These are phyloP conservation scores for Thymus quinquecostatus DNA, from an alignment of 257 asterid genomes.

Conservation along the genomic window DNA sequence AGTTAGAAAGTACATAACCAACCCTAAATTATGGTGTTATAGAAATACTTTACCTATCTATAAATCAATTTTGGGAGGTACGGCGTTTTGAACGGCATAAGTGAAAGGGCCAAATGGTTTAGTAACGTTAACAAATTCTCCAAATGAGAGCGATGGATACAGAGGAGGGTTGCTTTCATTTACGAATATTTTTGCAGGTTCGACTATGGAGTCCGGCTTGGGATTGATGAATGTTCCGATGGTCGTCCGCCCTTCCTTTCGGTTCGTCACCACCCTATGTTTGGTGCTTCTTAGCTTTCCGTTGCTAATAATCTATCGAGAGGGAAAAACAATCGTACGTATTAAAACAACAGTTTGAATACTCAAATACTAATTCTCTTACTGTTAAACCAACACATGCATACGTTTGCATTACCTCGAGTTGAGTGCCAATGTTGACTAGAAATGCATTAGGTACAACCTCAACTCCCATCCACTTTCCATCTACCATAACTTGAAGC, in stretches of 20 bases:
- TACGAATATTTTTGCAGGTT: constrained; percentile 44
- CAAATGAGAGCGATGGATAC: constrained; percentile 42
- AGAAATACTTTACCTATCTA: too few species aligned
- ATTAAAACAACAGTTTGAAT: too few species aligned
- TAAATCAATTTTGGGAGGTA: background rate
- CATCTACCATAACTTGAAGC: constrained; percentile 57
- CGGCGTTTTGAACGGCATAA: constrained; percentile 33
- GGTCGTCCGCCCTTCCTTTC: constrained; percentile 39
- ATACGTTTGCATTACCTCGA: constrained; percentile 42
- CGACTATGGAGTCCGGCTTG: constrained; percentile 40
- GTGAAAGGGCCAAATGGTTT: constrained; percentile 52
- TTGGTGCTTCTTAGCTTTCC: constrained; percentile 43
- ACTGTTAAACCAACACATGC: too few species aligned
- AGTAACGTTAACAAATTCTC: constrained; percentile 42
- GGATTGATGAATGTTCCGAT: constrained; percentile 56
- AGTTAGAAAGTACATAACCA: too few species aligned
- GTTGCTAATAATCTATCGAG: constrained; percentile 51
- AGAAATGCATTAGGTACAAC: constrained; percentile 57
- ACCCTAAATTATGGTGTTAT: too few species aligned
- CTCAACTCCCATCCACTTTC: constrained; percentile 57
- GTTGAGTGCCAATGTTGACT: constrained; percentile 59
- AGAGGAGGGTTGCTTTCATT: constrained; percentile 52
- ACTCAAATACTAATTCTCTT: too few species aligned
- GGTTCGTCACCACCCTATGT: constrained; percentile 63
- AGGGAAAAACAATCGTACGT: background rate